A percentile compares a stretch with the other conserved stretches of the same genome.
These are phyloP conservation scores for Penicillium taxi DNA, from an alignment of 495 filamentous ascomycete genomes.

Conservation along the genomic window DNA sequence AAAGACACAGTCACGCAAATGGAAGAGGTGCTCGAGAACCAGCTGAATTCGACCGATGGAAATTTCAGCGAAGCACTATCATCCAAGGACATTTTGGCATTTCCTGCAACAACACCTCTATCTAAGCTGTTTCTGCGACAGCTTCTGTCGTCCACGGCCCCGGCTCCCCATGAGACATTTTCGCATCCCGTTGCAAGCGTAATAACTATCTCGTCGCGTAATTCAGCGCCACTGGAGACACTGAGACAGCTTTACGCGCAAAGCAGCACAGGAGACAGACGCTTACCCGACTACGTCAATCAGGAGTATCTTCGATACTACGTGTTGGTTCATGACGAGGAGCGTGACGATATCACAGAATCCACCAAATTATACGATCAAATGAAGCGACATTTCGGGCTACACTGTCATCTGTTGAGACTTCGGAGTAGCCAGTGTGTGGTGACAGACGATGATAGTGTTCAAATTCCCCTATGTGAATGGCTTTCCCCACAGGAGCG, in stretches of 20 bases:
- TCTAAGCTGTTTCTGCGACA: conserved; percentile 77
- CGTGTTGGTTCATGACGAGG: conserved; percentile 94
- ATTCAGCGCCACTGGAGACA: conserved; percentile 70
- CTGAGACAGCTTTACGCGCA: conserved; percentile 72
- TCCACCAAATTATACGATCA: conserved; percentile 85
- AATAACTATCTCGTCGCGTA: conserved; percentile 87
- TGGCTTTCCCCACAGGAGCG: conserved; percentile 89
- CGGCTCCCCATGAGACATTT: conserved; percentile 85
- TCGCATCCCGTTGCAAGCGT: conserved; percentile 92
- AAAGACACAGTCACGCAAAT: conserved; percentile 40
- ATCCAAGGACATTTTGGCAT: conserved; percentile 24
- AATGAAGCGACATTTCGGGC: conserved; percentile 94
- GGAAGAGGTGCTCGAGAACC: conserved; percentile 51
- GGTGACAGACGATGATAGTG: conserved; percentile 86
- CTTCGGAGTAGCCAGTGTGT: conserved; percentile 78
- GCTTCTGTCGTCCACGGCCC: conserved; percentile 65
- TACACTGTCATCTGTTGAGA: conserved; percentile 88
- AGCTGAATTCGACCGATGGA: conserved; percentile 29
- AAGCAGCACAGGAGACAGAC: conserved; percentile 58
- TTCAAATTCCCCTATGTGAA: conserved; percentile 67
- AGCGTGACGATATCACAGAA: conserved; percentile 81
- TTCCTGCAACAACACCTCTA: conserved; percentile 50
- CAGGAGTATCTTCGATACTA: conserved; percentile 91
- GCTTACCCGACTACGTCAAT: conserved; percentile 73
- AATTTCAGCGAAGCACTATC: conserved; percentile 27